These are phyloP conservation scores for Acacia melanoxylon DNA, from an alignment of 306 rosid genomes.

Conservation along the genomic window DNA sequence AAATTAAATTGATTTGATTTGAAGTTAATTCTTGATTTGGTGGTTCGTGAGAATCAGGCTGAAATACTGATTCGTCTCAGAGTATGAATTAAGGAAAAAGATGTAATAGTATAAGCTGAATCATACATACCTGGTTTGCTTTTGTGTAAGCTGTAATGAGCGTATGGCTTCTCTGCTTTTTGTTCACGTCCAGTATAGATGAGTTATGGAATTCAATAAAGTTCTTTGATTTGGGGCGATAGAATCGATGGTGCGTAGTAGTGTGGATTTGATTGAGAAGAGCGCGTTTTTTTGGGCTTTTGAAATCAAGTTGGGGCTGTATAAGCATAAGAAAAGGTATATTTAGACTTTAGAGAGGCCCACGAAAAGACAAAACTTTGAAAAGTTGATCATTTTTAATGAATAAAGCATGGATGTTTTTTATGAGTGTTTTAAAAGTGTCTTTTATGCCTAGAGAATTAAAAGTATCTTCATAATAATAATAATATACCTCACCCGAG, in stretches of 20 bases:
- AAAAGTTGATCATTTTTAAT: background rate
- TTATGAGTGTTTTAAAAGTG: background rate
- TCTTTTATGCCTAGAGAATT: too few species aligned
- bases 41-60: slow-evolving; percentile 4
- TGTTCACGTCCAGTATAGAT: background rate
- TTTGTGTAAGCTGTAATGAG: background rate
- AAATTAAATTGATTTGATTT: slow-evolving; percentile 54
- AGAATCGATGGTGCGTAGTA: background rate
- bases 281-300: background rate
- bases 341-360: background rate
- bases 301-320: background rate
- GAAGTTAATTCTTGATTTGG: background rate
- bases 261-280: slow-evolving; percentile 31
- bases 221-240: background rate
- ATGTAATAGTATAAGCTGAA: slow-evolving; percentile 27
- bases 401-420: background rate
- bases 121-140: slow-evolving; percentile 19
- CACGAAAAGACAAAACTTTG: background rate
- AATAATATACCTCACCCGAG: background rate
- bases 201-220: slow-evolving; percentile 19
- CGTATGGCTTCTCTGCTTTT: background rate
- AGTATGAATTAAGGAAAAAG: slow-evolving; percentile 15
- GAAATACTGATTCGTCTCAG: slow-evolving; percentile 29
- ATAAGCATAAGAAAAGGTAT: background rate
- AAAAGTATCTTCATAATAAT: too few species aligned